A percentile compares a stretch with the other conserved stretches of the same genome.
Conservation (phyloP, 75 land plant species). For the Sequoia sempervirens region DNA sequence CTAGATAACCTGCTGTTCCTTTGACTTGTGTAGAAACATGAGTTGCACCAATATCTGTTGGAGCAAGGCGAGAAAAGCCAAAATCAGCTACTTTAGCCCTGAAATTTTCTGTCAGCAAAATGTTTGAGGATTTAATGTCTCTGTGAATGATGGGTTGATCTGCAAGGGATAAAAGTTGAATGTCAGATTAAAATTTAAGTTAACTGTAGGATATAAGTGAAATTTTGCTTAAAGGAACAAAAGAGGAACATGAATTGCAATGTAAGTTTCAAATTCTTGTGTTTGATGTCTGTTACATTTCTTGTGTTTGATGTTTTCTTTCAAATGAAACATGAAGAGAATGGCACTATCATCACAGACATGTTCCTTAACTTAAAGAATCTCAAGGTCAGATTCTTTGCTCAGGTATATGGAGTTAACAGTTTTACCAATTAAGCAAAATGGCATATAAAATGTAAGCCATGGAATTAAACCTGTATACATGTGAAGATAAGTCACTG, state of each 20-base stretch:
- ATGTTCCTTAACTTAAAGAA: not conserved
- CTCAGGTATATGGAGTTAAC: not conserved
- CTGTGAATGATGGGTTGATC: constrained; percentile 93
- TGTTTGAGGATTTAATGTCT: constrained; percentile 94
- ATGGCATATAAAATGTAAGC: not conserved
- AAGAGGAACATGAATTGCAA: not conserved
- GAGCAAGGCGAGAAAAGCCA: constrained; percentile 80
- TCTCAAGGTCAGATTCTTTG: not conserved
- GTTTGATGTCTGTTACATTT: not conserved
- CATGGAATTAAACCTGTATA: constrained; percentile 51
- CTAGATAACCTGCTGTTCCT: constrained; percentile 96
- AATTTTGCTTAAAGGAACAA: not conserved
- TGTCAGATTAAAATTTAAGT: not conserved
- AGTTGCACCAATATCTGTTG: constrained; percentile 62
- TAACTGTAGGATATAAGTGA: not conserved
- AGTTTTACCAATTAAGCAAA: not conserved
- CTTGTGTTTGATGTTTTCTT: too few species aligned
- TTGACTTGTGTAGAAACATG: constrained; percentile 95
- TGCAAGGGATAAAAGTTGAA: constrained; percentile 19
- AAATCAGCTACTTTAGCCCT: constrained; percentile 94
- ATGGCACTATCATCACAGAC: not conserved
- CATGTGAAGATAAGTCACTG: constrained; percentile 87
- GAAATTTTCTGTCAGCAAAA: constrained; percentile 74
- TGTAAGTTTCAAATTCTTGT: not conserved
- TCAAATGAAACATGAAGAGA: not conserved